These are phyloP conservation scores for Micractinium conductrix DNA, from an alignment of 139 green algal genomes.

Conservation along the genomic window DNA sequence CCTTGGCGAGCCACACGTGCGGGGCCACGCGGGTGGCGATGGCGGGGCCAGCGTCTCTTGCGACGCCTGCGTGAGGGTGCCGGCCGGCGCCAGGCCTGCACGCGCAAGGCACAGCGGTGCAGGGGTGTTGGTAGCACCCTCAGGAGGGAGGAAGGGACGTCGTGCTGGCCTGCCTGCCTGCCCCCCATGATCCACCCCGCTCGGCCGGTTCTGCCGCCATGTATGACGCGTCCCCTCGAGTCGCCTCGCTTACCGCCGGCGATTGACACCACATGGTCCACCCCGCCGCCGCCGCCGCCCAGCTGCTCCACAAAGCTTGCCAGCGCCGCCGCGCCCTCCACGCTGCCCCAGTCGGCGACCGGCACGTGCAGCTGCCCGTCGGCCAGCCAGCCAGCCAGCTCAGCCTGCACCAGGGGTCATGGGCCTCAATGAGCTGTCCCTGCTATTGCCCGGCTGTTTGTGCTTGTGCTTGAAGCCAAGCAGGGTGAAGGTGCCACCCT, in stretches of 20 bases:
- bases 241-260: background rate
- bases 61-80: background rate
- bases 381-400: background rate
- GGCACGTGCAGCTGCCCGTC: background rate
- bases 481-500: no score
- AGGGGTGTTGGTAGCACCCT: no score
- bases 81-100: background rate
- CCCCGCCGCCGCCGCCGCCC: background rate
- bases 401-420: no score
- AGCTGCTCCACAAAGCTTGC: background rate
- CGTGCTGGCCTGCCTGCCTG: no score
- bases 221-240: no score
- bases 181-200: no score
- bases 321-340: background rate
- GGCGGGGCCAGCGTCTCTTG: background rate
- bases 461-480: no score
- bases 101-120: no score
- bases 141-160: no score
- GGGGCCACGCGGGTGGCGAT: background rate
- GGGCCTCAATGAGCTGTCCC: no score
- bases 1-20: background rate
- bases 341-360: background rate
- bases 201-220: no score
- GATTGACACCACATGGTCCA: background rate
- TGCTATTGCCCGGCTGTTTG: no score